Evolutionary conservation across 805 yeast genomes (phyloP).

Genomic region (Candida sanyiensis): DNA sequence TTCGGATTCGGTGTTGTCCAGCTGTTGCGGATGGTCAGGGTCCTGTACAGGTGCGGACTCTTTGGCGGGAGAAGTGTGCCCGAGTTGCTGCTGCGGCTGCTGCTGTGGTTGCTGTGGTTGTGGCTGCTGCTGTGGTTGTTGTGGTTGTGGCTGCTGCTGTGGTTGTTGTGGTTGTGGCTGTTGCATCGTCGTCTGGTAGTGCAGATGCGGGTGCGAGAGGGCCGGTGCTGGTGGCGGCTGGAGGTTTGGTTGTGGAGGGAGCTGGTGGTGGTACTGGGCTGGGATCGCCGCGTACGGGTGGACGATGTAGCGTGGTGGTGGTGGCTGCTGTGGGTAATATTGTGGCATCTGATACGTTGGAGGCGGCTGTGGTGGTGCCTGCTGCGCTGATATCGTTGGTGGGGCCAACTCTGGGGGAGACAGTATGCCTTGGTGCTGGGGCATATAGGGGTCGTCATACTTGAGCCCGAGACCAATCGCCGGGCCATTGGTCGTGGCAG

Average conservation of each 20-base stretch:
- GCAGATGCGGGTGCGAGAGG: too few species aligned
- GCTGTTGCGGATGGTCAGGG: not conserved
- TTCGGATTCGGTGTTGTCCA: conserved; percentile 29
- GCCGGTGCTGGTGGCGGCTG: too few species aligned
- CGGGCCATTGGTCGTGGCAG: not conserved
- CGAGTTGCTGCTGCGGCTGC: not conserved
- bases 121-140: not conserved
- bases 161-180: too few species aligned
- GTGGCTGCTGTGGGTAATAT: not conserved
- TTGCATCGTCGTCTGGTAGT: too few species aligned
- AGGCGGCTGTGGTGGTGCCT: not conserved
- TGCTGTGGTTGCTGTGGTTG: conserved; percentile 2
- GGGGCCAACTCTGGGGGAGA: not conserved
- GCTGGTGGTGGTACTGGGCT: not conserved
- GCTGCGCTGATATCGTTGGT: too few species aligned
- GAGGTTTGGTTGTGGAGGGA: too few species aligned
- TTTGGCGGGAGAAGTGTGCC: not conserved
- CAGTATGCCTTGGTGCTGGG: conserved; percentile 2
- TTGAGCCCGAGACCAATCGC: conserved; percentile 14
- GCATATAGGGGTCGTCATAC: conserved; percentile 7
- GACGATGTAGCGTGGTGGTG: not conserved
- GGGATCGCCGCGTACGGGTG: not conserved
- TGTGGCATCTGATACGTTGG: conserved; percentile 2
- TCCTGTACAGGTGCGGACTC: not conserved
- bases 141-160: not conserved